These are phyloP conservation scores for Somion occarium DNA, from an alignment of 1,284 basidiomycete genomes.

Conservation along the genomic window DNA sequence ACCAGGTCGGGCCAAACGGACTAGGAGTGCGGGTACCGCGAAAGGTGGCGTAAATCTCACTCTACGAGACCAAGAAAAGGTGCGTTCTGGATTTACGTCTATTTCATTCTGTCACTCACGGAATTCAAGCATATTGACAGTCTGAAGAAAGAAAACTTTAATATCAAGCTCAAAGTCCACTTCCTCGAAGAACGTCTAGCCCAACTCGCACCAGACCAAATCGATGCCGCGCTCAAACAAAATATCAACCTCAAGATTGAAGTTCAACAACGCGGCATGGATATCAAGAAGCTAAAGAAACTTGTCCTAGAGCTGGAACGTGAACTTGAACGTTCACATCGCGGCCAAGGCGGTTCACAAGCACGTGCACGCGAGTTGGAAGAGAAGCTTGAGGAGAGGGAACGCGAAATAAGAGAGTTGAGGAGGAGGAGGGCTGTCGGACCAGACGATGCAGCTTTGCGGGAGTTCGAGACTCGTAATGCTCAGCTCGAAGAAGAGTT, in stretches of 20 bases:
- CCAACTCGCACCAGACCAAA: slow-evolving; percentile 86
- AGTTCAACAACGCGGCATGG: slow-evolving; percentile 86
- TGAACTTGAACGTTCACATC: slow-evolving; percentile 70
- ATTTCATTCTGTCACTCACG: not conserved
- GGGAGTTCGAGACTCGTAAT: slow-evolving; percentile 56
- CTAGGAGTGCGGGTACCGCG: slow-evolving; percentile 30
- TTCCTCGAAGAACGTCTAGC: slow-evolving; percentile 89
- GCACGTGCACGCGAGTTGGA: slow-evolving; percentile 63
- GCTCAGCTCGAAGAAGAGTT: slow-evolving; percentile 68
- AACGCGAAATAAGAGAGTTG: slow-evolving; percentile 62
- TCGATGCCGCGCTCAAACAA: slow-evolving; percentile 88
- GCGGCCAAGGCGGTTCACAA: slow-evolving; percentile 41
- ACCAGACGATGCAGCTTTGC: slow-evolving; percentile 43
- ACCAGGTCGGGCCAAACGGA: slow-evolving; percentile 38
- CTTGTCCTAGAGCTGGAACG: slow-evolving; percentile 80
- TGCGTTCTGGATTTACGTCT: slow-evolving; percentile 30
- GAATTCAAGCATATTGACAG: slow-evolving; percentile 78
- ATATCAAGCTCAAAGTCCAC: slow-evolving; percentile 89
- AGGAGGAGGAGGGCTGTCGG: slow-evolving; percentile 37
- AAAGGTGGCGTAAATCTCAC: slow-evolving; percentile 70
- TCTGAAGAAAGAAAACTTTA: slow-evolving; percentile 94
- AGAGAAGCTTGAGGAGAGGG: slow-evolving; percentile 62
- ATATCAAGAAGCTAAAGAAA: slow-evolving; percentile 91
- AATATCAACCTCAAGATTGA: slow-evolving; percentile 94
- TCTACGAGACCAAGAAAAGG: slow-evolving; percentile 92